Percentiles rank a stretch among this genome's conserved stretches.
Conservation (phyloP, 768 basidiomycete genomes). For the Clitopilus hobsonii region DNA sequence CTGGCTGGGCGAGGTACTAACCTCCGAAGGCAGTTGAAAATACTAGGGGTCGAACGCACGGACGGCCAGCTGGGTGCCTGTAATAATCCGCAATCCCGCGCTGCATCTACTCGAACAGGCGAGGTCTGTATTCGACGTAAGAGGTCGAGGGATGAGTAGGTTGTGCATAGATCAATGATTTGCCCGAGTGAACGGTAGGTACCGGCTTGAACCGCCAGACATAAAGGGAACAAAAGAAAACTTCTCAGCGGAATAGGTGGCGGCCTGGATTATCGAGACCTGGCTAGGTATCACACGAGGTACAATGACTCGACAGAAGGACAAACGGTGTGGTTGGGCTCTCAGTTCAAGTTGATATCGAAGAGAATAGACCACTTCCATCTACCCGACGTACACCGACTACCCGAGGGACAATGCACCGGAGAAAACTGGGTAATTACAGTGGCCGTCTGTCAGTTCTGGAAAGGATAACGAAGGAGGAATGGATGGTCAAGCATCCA, state of each 20-base stretch:
- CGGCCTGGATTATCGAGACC: not conserved
- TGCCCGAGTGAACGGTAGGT: not conserved
- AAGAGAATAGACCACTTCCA: not conserved
- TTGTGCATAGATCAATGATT: not conserved
- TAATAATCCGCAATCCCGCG: not conserved
- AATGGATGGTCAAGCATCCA: not conserved
- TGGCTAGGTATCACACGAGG: not conserved
- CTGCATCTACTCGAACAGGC: not conserved
- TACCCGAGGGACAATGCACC: not conserved
- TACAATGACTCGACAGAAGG: not conserved
- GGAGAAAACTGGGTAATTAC: not conserved
- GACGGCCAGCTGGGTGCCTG: no score
- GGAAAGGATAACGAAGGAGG: not conserved
- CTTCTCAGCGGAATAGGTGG: not conserved
- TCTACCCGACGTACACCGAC: not conserved
- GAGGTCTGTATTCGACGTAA: not conserved
- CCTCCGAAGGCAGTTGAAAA: no score
- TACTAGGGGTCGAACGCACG: no score
- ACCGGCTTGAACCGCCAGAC: not conserved
- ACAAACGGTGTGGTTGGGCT: not conserved
- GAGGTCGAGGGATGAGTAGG: not conserved
- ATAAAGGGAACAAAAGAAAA: not conserved
- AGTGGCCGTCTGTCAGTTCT: not conserved
- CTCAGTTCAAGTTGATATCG: not conserved
- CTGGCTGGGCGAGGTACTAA: no score